phyloP scores from a whole-genome alignment of 2,329 filamentous ascomycete genomes.

The Fusarium euwallaceae region DNA sequence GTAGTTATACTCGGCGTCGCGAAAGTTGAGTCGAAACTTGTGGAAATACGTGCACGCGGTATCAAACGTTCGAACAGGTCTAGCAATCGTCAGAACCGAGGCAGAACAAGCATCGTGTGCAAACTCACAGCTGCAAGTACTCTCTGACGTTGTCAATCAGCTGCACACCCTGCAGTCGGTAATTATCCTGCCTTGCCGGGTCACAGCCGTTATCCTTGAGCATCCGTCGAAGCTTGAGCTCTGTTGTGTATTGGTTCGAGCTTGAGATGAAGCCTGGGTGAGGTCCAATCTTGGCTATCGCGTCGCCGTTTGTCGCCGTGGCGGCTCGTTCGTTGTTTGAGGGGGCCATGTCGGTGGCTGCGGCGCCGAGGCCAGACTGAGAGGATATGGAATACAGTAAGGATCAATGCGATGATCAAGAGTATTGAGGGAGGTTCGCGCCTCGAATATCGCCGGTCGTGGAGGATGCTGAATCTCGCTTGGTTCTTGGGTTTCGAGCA shows the following conservation, averaged over 20 bases:
- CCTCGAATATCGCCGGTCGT: neutral
- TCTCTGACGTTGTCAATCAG: slow-evolving; percentile 90
- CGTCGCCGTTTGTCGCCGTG: slow-evolving; percentile 36
- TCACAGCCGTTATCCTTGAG: slow-evolving; percentile 78
- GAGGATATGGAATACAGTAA: accelerated
- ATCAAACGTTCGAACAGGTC: slow-evolving; percentile 90
- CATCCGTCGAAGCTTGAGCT: slow-evolving; percentile 82
- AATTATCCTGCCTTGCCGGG: slow-evolving; percentile 82
- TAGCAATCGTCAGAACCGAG: slow-evolving; percentile 50
- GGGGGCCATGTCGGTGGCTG: slow-evolving; percentile 26
- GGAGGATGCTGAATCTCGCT: neutral
- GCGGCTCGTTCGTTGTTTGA: slow-evolving; percentile 16
- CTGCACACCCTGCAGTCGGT: slow-evolving; percentile 86
- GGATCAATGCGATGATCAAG: neutral
- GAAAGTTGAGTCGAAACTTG: slow-evolving; percentile 88
- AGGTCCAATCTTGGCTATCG: slow-evolving; percentile 52
- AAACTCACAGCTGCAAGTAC: slow-evolving; percentile 77
- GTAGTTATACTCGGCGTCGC: slow-evolving; percentile 88
- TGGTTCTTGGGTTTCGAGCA: neutral
- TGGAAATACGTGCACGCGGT: slow-evolving; percentile 95
- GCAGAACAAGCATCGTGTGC: neutral
- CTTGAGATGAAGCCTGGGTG: slow-evolving; percentile 64
- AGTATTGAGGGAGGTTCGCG: neutral
- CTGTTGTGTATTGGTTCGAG: slow-evolving; percentile 80
- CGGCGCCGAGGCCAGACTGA: neutral